Conservation (phyloP, 1,139 yeast species). For the Lodderomyces oxycetoniae region DNA sequence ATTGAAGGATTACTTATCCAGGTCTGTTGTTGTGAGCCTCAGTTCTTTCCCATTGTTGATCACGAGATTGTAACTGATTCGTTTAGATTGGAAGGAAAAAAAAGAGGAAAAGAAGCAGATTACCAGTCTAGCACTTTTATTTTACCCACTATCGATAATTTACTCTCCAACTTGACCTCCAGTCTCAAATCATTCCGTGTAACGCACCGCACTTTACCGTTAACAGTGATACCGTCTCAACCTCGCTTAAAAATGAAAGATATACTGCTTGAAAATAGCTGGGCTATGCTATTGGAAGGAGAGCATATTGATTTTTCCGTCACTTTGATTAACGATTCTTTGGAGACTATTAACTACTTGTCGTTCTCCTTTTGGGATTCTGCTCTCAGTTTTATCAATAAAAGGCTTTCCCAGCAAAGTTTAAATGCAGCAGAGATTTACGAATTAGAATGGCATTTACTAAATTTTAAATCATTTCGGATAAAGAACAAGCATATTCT, state of each 20-base stretch:
- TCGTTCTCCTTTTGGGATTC: slow-evolving; percentile 70
- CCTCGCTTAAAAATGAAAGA: slow-evolving; percentile 56
- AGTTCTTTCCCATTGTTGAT: slow-evolving; percentile 28
- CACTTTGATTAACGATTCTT: slow-evolving; percentile 53
- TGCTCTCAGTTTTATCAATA: slow-evolving; percentile 59
- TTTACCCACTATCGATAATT: not conserved
- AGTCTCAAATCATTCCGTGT: slow-evolving; percentile 17
- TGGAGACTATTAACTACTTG: slow-evolving; percentile 50
- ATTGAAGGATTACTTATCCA: slow-evolving; percentile 31
- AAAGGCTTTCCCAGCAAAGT: slow-evolving; percentile 18
- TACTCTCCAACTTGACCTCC: slow-evolving; percentile 8
- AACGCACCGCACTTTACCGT: slow-evolving; percentile 13
- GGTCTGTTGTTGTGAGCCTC: slow-evolving; percentile 27
- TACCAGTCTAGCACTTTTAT: not conserved
- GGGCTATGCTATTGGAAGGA: slow-evolving; percentile 80
- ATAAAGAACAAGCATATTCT: slow-evolving; percentile 39
- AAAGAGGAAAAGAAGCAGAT: not conserved
- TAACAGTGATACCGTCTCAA: slow-evolving; percentile 57
- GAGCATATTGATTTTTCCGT: slow-evolving; percentile 53
- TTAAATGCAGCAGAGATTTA: slow-evolving; percentile 59
- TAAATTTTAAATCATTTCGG: slow-evolving; percentile 54
- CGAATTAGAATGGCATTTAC: slow-evolving; percentile 68
- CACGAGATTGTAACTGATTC: slow-evolving; percentile 9
- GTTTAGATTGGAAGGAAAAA: not conserved
- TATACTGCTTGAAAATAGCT: slow-evolving; percentile 55